Conservation (phyloP, 352 stramenopile genomes). For the Phytophthora tentaculata region DNA sequence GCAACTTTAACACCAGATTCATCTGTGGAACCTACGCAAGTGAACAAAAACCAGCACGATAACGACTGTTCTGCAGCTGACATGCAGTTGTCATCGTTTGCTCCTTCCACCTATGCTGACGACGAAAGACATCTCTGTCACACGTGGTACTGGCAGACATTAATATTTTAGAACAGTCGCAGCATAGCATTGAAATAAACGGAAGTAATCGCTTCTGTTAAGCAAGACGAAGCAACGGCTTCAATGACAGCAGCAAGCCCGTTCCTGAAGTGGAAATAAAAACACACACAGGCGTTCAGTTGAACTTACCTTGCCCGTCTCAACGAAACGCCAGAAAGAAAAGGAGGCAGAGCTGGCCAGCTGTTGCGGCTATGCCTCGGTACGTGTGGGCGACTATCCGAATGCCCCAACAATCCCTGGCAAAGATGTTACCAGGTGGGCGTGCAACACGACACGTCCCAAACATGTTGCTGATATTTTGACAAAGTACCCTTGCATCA, state of each 20-base stretch:
- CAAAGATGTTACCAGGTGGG: neutral
- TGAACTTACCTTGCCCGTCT: neutral
- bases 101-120: neutral
- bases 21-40: neutral
- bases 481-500: constrained; percentile 1
- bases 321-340: neutral
- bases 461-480: neutral
- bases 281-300: neutral
- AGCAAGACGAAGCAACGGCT: neutral
- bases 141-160: neutral
- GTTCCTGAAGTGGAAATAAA: no score
- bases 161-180: neutral
- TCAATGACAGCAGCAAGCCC: neutral
- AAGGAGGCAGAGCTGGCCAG: neutral
- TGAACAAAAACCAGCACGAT: neutral
- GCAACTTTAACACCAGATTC: neutral
- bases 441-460: neutral
- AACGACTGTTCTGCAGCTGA: neutral
- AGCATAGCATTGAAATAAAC: neutral
- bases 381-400: neutral
- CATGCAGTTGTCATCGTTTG: neutral
- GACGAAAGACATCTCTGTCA: neutral
- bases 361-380: neutral
- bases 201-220: neutral
- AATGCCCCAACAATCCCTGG: neutral